Conservation (phyloP, 192 early-diverging fungal species). For the Rhizoclosmatium sp. region DNA sequence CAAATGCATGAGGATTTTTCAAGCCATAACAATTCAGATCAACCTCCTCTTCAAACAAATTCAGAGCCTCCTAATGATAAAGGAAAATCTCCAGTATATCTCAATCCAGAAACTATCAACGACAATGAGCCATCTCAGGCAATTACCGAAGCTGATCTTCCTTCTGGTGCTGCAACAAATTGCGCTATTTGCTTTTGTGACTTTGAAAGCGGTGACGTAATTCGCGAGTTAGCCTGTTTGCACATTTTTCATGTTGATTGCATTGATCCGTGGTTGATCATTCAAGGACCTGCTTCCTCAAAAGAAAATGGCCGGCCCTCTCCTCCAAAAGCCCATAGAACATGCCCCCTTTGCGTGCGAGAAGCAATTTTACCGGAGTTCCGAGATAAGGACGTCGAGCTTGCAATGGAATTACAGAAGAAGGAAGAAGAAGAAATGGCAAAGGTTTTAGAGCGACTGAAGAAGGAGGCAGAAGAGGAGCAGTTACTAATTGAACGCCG, state of each 20-base stretch:
- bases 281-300: constrained; percentile 1
- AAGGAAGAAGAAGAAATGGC: constrained; percentile 38
- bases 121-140: neutral
- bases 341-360: constrained; percentile 46
- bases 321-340: constrained; percentile 38
- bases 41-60: neutral
- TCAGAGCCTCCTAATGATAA: neutral
- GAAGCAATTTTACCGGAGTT: constrained; percentile 45
- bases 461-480: constrained; percentile 38
- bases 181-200: constrained; percentile 78
- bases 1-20: neutral
- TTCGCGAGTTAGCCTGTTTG: constrained; percentile 66
- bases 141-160: constrained; percentile 26
- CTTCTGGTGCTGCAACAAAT: constrained; percentile 37
- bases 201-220: constrained; percentile 67
- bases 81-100: constrained; percentile 30
- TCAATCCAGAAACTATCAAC: neutral
- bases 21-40: neutral
- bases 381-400: constrained; percentile 43
- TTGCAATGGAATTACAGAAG: constrained; percentile 30
- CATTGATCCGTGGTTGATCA: constrained; percentile 63
- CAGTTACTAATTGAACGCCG: constrained; percentile 27
- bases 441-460: constrained; percentile 28
- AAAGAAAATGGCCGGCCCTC: neutral
- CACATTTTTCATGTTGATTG: constrained; percentile 72